phyloP scores from a whole-genome alignment of 2,329 filamentous ascomycete genomes.

The Byssoonygena ceratinophila region DNA sequence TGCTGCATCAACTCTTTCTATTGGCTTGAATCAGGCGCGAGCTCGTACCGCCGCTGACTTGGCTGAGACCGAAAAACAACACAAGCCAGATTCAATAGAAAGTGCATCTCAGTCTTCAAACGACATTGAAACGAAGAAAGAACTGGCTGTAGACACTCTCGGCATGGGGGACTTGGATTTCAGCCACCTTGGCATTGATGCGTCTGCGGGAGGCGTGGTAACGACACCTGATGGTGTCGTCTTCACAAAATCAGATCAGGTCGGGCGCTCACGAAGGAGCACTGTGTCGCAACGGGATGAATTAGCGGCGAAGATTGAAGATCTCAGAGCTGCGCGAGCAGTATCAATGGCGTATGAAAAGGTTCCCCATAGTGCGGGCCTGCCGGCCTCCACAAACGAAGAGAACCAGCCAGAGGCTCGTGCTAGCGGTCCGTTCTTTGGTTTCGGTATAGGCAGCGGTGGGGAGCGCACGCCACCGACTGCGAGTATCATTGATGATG shows the following conservation, averaged over 20 bases:
- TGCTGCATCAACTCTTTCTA: conserved; percentile 71
- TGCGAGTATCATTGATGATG: conserved; percentile 55
- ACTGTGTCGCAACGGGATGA: conserved; percentile 39
- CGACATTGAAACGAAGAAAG: conserved; percentile 45
- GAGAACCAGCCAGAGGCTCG: conserved; percentile 25
- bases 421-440: conserved; percentile 17
- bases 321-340: conserved; percentile 48
- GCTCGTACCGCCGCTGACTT: conserved; percentile 28
- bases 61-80: conserved; percentile 25
- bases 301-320: conserved; percentile 47
- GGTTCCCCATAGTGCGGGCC: conserved; percentile 28
- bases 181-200: conserved; percentile 67
- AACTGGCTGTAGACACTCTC: conserved; percentile 75
- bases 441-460: conserved; percentile 24
- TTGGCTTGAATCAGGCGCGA: conserved; percentile 44
- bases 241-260: conserved; percentile 28
- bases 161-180: conserved; percentile 82
- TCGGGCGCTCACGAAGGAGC: conserved; percentile 29
- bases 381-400: conserved; percentile 28
- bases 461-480: conserved; percentile 57
- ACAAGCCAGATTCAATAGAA: conserved; percentile 20
- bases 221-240: conserved; percentile 32
- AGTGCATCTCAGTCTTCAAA: conserved; percentile 22
- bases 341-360: conserved; percentile 51
- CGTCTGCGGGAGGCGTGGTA: conserved; percentile 26